phyloP scores from a whole-genome alignment of 1,284 basidiomycete genomes.

The Singerocomus inundabilis region DNA sequence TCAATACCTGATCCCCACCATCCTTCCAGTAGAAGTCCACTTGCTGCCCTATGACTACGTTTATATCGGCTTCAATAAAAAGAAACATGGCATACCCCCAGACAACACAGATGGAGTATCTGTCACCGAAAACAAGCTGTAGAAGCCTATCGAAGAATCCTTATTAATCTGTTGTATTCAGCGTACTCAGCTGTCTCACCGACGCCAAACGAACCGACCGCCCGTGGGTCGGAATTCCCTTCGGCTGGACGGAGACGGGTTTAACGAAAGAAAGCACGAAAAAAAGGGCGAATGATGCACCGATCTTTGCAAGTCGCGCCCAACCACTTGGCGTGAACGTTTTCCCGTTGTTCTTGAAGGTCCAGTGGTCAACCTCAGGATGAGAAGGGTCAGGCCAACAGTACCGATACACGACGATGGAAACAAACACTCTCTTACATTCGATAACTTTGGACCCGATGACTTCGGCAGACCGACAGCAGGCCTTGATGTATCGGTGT shows the following conservation, averaged over 20 bases:
- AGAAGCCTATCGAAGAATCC: constrained; percentile 1
- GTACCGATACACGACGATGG: not conserved
- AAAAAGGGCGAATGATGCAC: constrained; percentile 35
- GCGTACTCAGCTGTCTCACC: constrained; percentile 62
- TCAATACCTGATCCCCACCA: constrained; percentile 59
- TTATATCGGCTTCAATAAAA: not conserved
- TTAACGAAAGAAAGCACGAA: not conserved
- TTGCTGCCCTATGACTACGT: constrained; percentile 33
- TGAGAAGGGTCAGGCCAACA: not conserved
- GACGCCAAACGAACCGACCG: constrained; percentile 39
- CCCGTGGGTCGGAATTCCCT: constrained; percentile 77
- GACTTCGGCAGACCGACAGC: not conserved
- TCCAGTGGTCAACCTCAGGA: constrained; percentile 66
- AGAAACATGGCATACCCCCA: not conserved
- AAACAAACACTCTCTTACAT: not conserved
- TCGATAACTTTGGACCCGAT: not conserved
- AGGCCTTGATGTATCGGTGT: constrained; percentile 24
- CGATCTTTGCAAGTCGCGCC: constrained; percentile 83
- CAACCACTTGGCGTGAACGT: constrained; percentile 79
- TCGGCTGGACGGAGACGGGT: constrained; percentile 47
- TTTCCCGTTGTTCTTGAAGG: constrained; percentile 85
- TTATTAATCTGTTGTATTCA: not conserved
- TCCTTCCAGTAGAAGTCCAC: constrained; percentile 98
- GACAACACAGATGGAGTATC: not conserved
- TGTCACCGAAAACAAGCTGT: constrained; percentile 10